Percentiles rank a stretch among this genome's conserved stretches.
phyloP scores from a whole-genome alignment of 208 protist species.

The Pavlovales sp. region DNA sequence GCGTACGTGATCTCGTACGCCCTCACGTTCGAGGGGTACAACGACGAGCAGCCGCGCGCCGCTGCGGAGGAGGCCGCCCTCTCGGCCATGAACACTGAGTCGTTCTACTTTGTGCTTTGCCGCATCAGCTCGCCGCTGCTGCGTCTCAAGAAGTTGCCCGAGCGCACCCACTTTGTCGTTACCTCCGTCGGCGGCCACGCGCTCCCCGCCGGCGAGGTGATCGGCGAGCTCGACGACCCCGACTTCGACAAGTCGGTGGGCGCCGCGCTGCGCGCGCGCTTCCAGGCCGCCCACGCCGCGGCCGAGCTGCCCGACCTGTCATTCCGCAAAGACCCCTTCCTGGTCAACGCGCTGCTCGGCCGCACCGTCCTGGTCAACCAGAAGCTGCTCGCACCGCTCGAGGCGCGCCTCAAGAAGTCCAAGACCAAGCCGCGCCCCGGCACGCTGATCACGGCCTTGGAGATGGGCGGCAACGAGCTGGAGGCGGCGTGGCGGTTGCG shows the following conservation, averaged over 20 bases:
- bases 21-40: constrained; percentile 4
- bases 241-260: neutral
- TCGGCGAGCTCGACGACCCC: neutral
- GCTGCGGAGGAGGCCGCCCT: neutral
- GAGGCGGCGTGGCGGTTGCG: neutral
- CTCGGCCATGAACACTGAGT: neutral
- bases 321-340: neutral
- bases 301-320: neutral
- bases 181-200: neutral
- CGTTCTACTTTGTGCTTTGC: neutral
- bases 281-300: neutral
- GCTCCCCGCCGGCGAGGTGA: neutral
- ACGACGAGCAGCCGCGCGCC: neutral
- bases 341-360: neutral
- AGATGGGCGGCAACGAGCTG: neutral
- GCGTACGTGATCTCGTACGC: neutral
- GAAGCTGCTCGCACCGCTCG: neutral
- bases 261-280: neutral
- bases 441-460: neutral
- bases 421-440: neutral
- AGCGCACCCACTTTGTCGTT: neutral
- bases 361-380: neutral
- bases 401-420: neutral
- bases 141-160: neutral
- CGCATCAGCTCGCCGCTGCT: neutral